These are phyloP conservation scores for Yamadazyma epiphylla DNA, from an alignment of 1,139 yeast species.

Conservation along the genomic window DNA sequence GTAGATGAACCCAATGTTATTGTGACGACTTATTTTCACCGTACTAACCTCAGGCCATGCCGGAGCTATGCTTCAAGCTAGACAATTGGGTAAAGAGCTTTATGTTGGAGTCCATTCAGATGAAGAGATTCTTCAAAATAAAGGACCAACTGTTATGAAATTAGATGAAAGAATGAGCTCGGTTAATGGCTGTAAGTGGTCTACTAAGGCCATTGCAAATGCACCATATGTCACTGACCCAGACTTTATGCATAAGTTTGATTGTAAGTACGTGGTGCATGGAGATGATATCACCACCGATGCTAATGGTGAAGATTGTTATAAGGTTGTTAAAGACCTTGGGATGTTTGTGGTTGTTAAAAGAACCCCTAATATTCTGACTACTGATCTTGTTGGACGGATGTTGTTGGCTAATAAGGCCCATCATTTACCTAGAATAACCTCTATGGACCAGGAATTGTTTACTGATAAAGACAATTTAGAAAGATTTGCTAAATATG, in stretches of 20 bases:
- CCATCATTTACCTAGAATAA: conserved; percentile 51
- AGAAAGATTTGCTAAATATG: conserved; percentile 49
- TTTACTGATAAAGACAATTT: conserved; percentile 31
- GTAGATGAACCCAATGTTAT: conserved; percentile 15
- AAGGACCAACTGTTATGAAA: conserved; percentile 93
- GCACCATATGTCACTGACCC: conserved; percentile 98
- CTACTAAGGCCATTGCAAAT: conserved; percentile 61
- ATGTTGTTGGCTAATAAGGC: conserved; percentile 61
- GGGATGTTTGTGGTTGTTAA: conserved; percentile 89
- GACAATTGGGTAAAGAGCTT: conserved; percentile 69
- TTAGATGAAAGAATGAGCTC: conserved; percentile 75
- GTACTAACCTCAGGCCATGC: conserved; percentile 75
- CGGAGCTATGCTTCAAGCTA: conserved; percentile 92
- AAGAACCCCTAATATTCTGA: conserved; percentile 89
- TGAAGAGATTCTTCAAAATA: conserved; percentile 73
- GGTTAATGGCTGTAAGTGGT: conserved; percentile 90
- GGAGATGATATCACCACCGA: conserved; percentile 98
- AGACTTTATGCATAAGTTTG: conserved; percentile 64
- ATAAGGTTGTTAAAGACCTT: conserved; percentile 73
- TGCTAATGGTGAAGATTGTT: conserved; percentile 92
- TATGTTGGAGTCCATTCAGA: conserved; percentile 91
- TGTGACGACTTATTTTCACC: conserved; percentile 2
- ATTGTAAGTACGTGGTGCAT: conserved; percentile 87
- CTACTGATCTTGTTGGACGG: conserved; percentile 93
- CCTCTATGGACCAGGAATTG: conserved; percentile 25